Evolutionary conservation across 108 stramenopile genomes (phyloP).

Genomic region (Stephanodiscus triporus): DNA sequence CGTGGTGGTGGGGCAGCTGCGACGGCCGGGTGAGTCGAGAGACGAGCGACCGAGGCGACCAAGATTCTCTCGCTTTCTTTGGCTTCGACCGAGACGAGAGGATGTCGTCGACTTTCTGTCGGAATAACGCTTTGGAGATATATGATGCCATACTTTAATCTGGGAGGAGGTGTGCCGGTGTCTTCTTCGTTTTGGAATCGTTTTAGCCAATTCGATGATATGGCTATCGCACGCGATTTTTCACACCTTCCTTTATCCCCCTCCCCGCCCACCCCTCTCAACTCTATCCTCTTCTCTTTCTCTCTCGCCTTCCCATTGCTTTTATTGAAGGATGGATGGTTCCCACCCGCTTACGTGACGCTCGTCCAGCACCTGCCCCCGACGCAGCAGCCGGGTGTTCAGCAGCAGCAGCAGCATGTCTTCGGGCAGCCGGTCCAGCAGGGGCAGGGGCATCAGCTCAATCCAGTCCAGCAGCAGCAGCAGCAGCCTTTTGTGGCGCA

Average conservation of each 20-base stretch:
- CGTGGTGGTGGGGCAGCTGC: conserved; percentile 88
- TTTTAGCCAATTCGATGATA: no score
- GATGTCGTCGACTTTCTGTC: no score
- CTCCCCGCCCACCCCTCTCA: not conserved
- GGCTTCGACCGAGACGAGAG: no score
- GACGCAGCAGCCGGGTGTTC: not conserved
- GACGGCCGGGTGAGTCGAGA: not conserved
- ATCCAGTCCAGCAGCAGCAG: conserved; percentile 13
- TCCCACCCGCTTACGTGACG: conserved; percentile 82
- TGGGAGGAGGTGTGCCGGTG: no score
- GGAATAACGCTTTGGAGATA: no score
- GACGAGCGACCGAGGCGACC: no score
- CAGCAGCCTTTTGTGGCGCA: conserved; percentile 27
- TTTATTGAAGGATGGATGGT: conserved; percentile 74
- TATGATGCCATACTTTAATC: no score
- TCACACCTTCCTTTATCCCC: not conserved
- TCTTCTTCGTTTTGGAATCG: no score
- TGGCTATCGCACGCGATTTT: not conserved
- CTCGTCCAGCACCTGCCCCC: conserved; percentile 13
- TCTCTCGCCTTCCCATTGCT: conserved; percentile 1
- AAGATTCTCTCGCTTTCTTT: no score
- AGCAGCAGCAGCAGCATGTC: conserved; percentile 39
- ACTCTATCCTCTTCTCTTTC: not conserved
- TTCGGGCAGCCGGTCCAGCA: conserved; percentile 25
- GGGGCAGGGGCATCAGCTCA: conserved; percentile 17